phyloP scores from a whole-genome alignment of 257 asterid genomes.

The Nicotiana undulata region DNA sequence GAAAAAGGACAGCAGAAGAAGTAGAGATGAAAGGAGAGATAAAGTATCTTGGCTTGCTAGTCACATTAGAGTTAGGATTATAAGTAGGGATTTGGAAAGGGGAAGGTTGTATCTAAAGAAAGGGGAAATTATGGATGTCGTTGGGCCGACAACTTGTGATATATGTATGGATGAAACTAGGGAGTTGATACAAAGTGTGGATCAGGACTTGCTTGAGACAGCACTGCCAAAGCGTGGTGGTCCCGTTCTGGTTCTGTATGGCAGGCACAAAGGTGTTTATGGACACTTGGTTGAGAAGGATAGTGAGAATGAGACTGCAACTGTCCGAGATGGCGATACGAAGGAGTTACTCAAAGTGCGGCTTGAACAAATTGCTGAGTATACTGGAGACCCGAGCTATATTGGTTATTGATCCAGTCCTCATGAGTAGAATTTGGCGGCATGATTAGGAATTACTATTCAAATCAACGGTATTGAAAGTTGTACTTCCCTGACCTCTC shows the following conservation, averaged over 20 bases:
- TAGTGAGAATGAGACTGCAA: conserved; percentile 56
- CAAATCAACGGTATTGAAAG: background rate
- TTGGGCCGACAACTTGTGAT: conserved; percentile 65
- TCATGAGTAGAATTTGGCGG: background rate
- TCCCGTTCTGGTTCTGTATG: conserved; percentile 57
- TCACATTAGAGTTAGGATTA: conserved; percentile 68
- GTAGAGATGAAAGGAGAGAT: conserved; percentile 12
- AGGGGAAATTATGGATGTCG: conserved; percentile 74
- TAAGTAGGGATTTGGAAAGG: conserved; percentile 54
- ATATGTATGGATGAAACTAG: conserved; percentile 55
- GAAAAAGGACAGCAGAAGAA: conserved; percentile 11
- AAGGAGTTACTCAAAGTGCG: conserved; percentile 56
- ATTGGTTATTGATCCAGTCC: conserved; percentile 47
- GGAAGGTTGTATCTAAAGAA: conserved; percentile 66
- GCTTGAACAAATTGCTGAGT: conserved; percentile 93
- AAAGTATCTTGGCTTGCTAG: conserved; percentile 59
- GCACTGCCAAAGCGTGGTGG: conserved; percentile 83
- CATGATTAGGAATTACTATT: background rate
- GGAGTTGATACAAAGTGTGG: conserved; percentile 73
- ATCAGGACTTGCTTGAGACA: conserved; percentile 66
- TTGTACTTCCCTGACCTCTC: background rate
- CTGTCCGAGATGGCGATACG: conserved; percentile 65
- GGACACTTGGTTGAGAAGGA: conserved; percentile 74
- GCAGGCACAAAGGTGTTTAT: conserved; percentile 71
- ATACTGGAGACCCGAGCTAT: conserved; percentile 74